Percentiles rank a stretch among this genome's conserved stretches.
phyloP scores from a whole-genome alignment of 805 yeast species.

The Candida peoriensis region DNA sequence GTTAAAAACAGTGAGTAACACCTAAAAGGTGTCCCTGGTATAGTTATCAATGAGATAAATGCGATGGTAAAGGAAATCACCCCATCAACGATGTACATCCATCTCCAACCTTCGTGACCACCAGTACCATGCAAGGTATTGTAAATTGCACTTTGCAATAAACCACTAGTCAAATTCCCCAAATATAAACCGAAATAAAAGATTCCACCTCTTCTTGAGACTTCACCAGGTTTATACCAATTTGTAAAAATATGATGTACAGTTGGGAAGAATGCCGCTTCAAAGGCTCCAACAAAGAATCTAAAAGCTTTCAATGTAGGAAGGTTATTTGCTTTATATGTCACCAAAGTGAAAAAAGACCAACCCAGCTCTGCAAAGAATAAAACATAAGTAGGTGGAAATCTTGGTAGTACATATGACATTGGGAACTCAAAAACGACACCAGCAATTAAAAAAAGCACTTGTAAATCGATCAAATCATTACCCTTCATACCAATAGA shows the following conservation, averaged over 20 bases:
- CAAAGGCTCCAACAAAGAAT: conserved; percentile 64
- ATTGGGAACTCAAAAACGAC: conserved; percentile 63
- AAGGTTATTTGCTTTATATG: conserved; percentile 20
- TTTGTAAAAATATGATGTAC: conserved; percentile 55
- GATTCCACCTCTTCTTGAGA: conserved; percentile 54
- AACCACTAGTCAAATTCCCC: conserved; percentile 54
- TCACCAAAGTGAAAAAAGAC: conserved; percentile 17
- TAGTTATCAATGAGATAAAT: conserved; percentile 21
- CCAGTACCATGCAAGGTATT: conserved; percentile 35
- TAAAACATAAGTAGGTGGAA: conserved; percentile 41
- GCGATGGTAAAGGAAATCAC: conserved; percentile 37
- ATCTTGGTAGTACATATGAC: conserved; percentile 50
- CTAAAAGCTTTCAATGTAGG: conserved; percentile 55
- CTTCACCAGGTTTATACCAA: conserved; percentile 52
- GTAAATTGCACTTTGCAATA: conserved; percentile 50
- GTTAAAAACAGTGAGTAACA: conserved; percentile 49
- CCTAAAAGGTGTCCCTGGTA: conserved; percentile 65
- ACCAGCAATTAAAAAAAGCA: conserved; percentile 55
- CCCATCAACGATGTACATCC: conserved; percentile 65
- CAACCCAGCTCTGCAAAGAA: conserved; percentile 45
- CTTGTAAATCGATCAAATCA: conserved; percentile 57
- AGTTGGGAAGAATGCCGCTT: conserved; percentile 60
- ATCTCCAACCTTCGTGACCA: conserved; percentile 57
- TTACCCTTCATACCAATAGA: conserved; percentile 56
- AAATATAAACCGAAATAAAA: conserved; percentile 58